Base-by-base conservation (phyloP, 768 basidiomycete genomes). In the Austroboletus festivus region DNA sequence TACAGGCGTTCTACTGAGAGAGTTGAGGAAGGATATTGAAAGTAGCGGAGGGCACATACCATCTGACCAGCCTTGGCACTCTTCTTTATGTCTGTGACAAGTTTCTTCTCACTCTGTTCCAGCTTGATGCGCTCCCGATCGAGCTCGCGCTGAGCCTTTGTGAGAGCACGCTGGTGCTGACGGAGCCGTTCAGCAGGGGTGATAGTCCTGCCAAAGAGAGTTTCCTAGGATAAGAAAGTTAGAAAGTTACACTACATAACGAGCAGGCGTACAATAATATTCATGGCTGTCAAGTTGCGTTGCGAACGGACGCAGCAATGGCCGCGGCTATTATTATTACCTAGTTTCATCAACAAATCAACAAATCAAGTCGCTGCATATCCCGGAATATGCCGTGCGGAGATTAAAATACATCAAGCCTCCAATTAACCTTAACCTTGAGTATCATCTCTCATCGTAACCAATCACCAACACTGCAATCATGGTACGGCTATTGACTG, bases 141-240 rank as follows among this genome's bases (percentile, higher is more conserved):
- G 44, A 98, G 87, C 71, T 98, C 96, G 41, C 96, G 86, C 71
- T 98, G 94, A 8, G 96, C 96, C 68, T 98, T 97, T 30, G 91
- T 87, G 54, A 98, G 83, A 3, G 93, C 82, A 30, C 95, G 86
- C 68, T 99, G 96, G 68, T 99, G 94, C 70, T 97, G 92, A 47
- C 95, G 86, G 53, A 99, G 79, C 48, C 93, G 85, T 71, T 99
- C 96, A 21, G 95, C 95, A 16, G 96, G 96, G 16, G 95, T 97
- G 23, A 96, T 81, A 1, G 90, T 85, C 40, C 92, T 85, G 10
- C 95, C 95, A 67, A 98, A 98, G 37, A 98, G 83, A 0, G 89
- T 84, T 77, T 98, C 95, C 93, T 97, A 57, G 42, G n/a, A 48
- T 33, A n/a, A n/a, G 42, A 48, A 56, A 28, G 35, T 55, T 49